Conservation (phyloP, 371 early-diverging fungal genomes). For the Syncephalastrum contaminatum region DNA sequence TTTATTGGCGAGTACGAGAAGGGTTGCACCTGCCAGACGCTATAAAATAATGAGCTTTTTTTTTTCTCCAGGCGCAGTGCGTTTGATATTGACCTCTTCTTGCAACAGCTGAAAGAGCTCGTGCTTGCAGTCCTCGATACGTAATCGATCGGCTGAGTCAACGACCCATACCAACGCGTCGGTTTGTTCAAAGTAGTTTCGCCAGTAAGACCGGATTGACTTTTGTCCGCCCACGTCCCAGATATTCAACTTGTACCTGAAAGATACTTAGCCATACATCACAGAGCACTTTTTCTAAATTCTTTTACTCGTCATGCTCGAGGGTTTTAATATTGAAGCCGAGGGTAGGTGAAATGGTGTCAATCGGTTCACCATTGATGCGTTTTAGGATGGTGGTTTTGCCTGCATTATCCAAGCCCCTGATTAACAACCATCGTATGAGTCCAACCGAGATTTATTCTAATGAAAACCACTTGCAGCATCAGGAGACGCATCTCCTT, state of each 20-base stretch:
- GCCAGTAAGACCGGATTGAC: conserved; percentile 97
- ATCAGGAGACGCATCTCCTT: conserved; percentile 90
- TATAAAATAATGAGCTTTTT: conserved; percentile 16
- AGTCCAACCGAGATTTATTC: conserved; percentile 1
- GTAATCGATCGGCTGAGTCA: conserved; percentile 87
- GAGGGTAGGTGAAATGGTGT: conserved; percentile 95
- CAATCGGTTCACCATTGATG: conserved; percentile 89
- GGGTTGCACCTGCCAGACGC: conserved; percentile 70
- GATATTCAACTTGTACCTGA: conserved; percentile 37
- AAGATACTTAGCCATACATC: not conserved
- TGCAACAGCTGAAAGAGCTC: conserved; percentile 80
- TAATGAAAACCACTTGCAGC: conserved; percentile 53
- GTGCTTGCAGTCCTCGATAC: conserved; percentile 77
- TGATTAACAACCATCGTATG: conserved; percentile 15
- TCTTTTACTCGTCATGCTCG: conserved; percentile 70
- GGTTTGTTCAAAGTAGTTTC: conserved; percentile 99
- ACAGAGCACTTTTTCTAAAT: not conserved
- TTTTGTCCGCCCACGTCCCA: conserved; percentile 99
- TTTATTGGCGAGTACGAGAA: conserved; percentile 95
- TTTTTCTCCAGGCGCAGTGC: not conserved
- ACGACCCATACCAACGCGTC: conserved; percentile 99
- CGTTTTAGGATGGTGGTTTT: conserved; percentile 98
- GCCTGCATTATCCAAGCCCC: conserved; percentile 99
- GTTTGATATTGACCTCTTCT: conserved; percentile 58
- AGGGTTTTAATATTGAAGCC: conserved; percentile 96